These are phyloP conservation scores for Cordyceps tenuipes DNA, from an alignment of 2,329 filamentous ascomycete species.

Conservation along the genomic window DNA sequence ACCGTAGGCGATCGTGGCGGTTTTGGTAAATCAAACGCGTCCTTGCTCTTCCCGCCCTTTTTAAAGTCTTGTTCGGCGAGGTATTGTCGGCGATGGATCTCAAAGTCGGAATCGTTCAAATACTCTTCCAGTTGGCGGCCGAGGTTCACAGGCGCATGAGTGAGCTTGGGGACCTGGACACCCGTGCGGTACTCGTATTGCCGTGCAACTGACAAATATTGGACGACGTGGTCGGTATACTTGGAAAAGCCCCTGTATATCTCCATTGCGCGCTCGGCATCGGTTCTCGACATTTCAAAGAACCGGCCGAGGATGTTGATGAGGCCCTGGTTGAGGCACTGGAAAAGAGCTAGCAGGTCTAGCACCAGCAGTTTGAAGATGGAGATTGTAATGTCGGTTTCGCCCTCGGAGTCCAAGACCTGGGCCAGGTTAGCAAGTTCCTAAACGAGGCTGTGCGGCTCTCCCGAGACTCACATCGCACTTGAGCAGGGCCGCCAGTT, in stretches of 20 bases:
- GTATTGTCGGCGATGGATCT: constrained; percentile 86
- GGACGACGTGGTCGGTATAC: constrained; percentile 87
- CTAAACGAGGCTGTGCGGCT: not conserved
- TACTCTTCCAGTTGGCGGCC: constrained; percentile 90
- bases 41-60: constrained; percentile 36
- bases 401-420: constrained; percentile 79
- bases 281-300: constrained; percentile 93
- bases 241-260: constrained; percentile 90
- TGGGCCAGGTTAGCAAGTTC: constrained; percentile 26
- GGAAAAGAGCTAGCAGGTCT: constrained; percentile 83
- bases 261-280: constrained; percentile 82
- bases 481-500: constrained; percentile 76
- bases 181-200: constrained; percentile 88
- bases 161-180: constrained; percentile 91
- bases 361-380: constrained; percentile 87
- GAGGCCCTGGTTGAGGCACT: constrained; percentile 91
- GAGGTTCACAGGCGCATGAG: constrained; percentile 90
- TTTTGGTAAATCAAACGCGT: constrained; percentile 29
- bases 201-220: constrained; percentile 78
- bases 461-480: constrained; percentile 62
- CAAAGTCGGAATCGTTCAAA: constrained; percentile 88
- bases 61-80: constrained; percentile 75
- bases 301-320: constrained; percentile 97
- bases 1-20: constrained; percentile 23
- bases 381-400: constrained; percentile 94